Base-by-base conservation (phyloP, 2,329 filamentous ascomycete species). In the Phyllosticta citriasiana region DNA sequence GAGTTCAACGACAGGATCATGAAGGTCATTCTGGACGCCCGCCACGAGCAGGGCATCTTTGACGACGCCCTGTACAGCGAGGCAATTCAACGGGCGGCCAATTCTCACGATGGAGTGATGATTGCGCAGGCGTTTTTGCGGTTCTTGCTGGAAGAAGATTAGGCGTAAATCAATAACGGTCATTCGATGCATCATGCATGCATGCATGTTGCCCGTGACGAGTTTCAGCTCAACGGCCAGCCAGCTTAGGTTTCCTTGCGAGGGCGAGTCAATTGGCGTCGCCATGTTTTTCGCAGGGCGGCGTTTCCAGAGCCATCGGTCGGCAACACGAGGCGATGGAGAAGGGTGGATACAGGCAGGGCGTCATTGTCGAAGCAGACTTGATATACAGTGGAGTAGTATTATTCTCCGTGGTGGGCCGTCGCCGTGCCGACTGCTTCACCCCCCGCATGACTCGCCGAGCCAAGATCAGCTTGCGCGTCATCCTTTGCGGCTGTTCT, bases 1-100 rank as follows among this genome's bases (percentile, higher is more conserved):
- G 91, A 96, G 73, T 94, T 93, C 71, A 88, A 81, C 3, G 79
- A 80, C 63, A 81, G 84, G 16, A 91, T 95, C 65, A 83, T 91
- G 67, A 78, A 76, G 19, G 86, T 90, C 71, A 74, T 95, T 47
- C 74, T 93, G 60, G 79, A 82, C 63, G 76, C 81, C 63, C 81
- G 91, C 61, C 83, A 88, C 69, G 77, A 79, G 27, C 77, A 77
- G 55, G 89, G 89, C 0, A 79, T 94, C 24, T 88, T 96, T 65
- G 75, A 80, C 60, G 84, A 92, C 61, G 84, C 84, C 19, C 74
- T 87, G 63, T 93, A 84, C 66, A 74, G 84, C 61, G 87, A 89
- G 66, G 89, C 83, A 26, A 82, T 92, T 71, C 76, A 74, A 7
- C 82, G 89, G 63, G 87, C 87, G 2, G 77, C 77, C 8, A 79